Base-by-base conservation (phyloP, 352 stramenopile species). In the Thalassiosira mediterranea region DNA sequence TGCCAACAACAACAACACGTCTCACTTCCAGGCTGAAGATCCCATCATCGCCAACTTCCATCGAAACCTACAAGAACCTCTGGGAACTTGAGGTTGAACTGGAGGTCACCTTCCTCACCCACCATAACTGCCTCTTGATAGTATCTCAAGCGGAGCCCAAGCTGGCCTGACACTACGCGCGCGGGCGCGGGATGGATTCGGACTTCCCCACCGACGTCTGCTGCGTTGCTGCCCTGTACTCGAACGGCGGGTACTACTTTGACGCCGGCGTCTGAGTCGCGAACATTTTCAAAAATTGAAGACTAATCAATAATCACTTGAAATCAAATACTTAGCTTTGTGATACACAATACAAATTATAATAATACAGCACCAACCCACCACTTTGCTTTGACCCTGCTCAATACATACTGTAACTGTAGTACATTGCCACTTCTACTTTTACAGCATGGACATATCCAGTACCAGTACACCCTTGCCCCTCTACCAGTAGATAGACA, bases 171-270 rank as follows among this genome's bases (percentile, higher is more conserved):
- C 25, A 75, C 44, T 85, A 79, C 65, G 4, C 58, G 10, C 15
- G 47, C n/a, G n/a, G n/a, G n/a, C n/a, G n/a, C 25, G 76, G 78
- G 44, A 47, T 26, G 31, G 8, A 25, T n/a, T 71, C 60, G 37
- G 44, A 63, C 19, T 79, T 67, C 53, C 82, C 76, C 48, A 61
- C 60, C 23, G 77, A 86, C 32, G 72, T 83, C 26, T 86, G 77
- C 54, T 51, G 77, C 40, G 54, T 74, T 42, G 65, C 72, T 1
- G 66, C 52, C 11, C 44, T 86, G 17, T 75, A 76, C 46, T 32
- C 73, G 4, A 25, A 72, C 46, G 77, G 77, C 15, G 77, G 77
- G 2, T 76, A 71, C 19, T 76, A 69, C 42, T 71, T 75, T n/a
- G 65, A 75, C 47, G 44, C 60, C 25, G 65, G 69, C 29, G 5